Conservation (phyloP, 331 rosid genomes). For the Quercus tomentella region DNA sequence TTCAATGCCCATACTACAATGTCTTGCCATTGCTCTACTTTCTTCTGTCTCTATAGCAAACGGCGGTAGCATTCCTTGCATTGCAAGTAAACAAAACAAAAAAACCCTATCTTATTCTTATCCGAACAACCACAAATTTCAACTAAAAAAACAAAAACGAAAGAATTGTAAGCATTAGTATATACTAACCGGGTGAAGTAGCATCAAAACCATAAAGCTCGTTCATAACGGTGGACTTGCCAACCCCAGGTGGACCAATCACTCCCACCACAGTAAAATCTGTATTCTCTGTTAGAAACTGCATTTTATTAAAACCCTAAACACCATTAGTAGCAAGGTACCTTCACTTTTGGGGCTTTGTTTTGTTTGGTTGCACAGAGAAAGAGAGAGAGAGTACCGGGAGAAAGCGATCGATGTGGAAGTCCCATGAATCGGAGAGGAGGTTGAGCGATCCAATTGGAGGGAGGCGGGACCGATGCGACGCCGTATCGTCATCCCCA, state of each 20-base stretch:
- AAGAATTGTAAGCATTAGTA: not conserved
- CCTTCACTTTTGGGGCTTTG: not conserved
- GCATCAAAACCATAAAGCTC: conserved; percentile 83
- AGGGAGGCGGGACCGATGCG: conserved; percentile 77
- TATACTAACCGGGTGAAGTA: conserved; percentile 58
- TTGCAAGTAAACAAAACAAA: not conserved
- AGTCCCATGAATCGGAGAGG: conserved; percentile 88
- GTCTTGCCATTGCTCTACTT: conserved; percentile 70
- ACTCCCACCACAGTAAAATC: conserved; percentile 85
- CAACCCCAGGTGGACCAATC: conserved; percentile 84
- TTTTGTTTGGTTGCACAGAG: not conserved
- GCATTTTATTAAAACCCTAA: conserved; percentile 15
- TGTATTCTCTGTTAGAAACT: conserved; percentile 86
- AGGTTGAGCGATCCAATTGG: conserved; percentile 82
- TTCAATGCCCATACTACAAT: conserved; percentile 77
- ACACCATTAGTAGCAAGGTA: not conserved
- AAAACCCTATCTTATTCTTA: not conserved
- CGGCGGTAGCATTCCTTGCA: conserved; percentile 76
- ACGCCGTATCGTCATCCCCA: conserved; percentile 60
- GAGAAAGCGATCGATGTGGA: conserved; percentile 85
- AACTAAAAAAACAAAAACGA: not conserved
- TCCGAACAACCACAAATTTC: too few species aligned
- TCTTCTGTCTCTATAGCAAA: conserved; percentile 65
- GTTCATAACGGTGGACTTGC: conserved; percentile 84
- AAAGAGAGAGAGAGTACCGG: conserved; percentile 42